A percentile compares a stretch with the other conserved stretches of the same genome.
Conservation (phyloP, 2,329 filamentous ascomycete species). For the Xylariaceae sp. region DNA sequence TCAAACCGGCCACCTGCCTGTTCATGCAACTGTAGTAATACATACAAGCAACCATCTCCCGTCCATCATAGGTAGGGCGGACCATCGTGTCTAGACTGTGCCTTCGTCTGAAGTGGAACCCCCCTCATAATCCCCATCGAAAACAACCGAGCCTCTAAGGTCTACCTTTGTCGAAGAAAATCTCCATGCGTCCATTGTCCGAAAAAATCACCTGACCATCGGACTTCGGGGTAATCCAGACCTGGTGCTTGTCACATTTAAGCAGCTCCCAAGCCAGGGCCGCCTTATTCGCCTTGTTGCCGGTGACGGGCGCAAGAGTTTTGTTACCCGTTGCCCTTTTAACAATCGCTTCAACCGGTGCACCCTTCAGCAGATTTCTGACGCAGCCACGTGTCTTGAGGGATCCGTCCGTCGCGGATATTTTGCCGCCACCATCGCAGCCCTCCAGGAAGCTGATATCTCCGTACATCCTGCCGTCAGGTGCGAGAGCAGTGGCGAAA, state of each 20-base stretch:
- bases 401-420: slow-evolving; percentile 19
- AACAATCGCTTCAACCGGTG: slow-evolving; percentile 16
- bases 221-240: slow-evolving; percentile 11
- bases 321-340: slow-evolving; percentile 11
- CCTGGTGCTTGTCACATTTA: slow-evolving; percentile 6
- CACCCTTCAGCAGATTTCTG: slow-evolving; percentile 17
- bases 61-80: too few species aligned
- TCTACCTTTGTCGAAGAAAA: slow-evolving; percentile 11
- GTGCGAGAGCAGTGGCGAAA: slow-evolving; percentile 15
- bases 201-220: slow-evolving; percentile 13
- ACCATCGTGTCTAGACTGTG: too few species aligned
- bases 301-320: slow-evolving; percentile 8
- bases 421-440: slow-evolving; percentile 22
- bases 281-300: slow-evolving; percentile 6
- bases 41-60: too few species aligned
- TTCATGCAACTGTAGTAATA: too few species aligned
- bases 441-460: slow-evolving; percentile 25
- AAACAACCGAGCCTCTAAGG: too few species aligned
- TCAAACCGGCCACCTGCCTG: too few species aligned
- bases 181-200: slow-evolving; percentile 10
- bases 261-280: slow-evolving; percentile 11
- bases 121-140: too few species aligned
- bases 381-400: slow-evolving; percentile 14
- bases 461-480: slow-evolving; percentile 18
- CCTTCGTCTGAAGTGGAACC: too few species aligned